Conservation (phyloP, 257 asterid species). For the Rhazya stricta region DNA sequence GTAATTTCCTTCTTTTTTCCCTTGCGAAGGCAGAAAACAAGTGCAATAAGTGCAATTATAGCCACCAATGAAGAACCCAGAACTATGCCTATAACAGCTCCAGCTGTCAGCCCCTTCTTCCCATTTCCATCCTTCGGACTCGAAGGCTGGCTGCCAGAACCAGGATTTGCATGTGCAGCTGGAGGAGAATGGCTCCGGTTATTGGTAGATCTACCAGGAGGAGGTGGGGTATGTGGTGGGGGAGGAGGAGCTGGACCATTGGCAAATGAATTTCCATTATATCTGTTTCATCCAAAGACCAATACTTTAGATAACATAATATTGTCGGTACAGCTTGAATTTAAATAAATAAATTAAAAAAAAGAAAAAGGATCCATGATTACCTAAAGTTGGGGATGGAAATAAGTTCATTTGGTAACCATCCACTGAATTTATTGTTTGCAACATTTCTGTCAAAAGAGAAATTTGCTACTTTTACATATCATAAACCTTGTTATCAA, state of each 20-base stretch:
- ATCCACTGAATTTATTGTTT: constrained; percentile 76
- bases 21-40: constrained; percentile 56
- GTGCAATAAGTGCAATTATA: constrained; percentile 46
- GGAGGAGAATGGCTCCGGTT: constrained; percentile 40
- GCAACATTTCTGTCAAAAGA: constrained; percentile 78
- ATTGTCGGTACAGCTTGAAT: constrained; percentile 12
- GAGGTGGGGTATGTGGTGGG: constrained; percentile 81
- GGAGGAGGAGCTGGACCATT: constrained; percentile 97
- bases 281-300: constrained; percentile 43
- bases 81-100: constrained; percentile 75
- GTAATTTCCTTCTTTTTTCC: constrained; percentile 66
- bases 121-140: constrained; percentile 35
- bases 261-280: constrained; percentile 66
- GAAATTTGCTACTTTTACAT: neutral
- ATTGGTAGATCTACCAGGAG: constrained; percentile 62
- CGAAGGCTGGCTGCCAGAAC: constrained; percentile 35
- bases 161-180: constrained; percentile 37
- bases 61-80: constrained; percentile 60
- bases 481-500: constrained; percentile 1
- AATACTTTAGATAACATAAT: constrained; percentile 18
- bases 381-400: constrained; percentile 75
- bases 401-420: constrained; percentile 77
- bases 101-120: constrained; percentile 53
- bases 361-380: constrained; percentile 20
- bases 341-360: neutral